Evolutionary conservation across 306 rosid genomes (phyloP).

Genomic region (Datisca glomerata): DNA sequence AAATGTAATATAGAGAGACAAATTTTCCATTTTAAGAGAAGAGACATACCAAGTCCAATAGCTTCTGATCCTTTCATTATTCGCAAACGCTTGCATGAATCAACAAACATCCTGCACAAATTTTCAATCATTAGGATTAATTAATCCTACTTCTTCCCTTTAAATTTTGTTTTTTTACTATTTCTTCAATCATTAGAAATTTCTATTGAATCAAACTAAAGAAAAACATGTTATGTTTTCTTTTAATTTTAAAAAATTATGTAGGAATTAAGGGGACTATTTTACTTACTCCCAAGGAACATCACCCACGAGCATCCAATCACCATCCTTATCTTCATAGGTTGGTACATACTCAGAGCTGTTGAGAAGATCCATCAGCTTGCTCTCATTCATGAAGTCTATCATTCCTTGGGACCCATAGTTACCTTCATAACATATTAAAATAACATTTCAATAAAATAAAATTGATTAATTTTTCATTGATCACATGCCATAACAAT

Average conservation of each 20-base stretch:
- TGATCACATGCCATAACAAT: too few species aligned
- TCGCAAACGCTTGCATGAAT: constrained; percentile 94
- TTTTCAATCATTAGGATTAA: background rate
- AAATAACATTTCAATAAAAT: constrained; percentile 5
- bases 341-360: constrained; percentile 97
- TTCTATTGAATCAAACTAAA: background rate
- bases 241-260: too few species aligned
- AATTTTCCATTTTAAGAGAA: background rate
- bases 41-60: constrained; percentile 75
- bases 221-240: background rate
- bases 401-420: constrained; percentile 98
- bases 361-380: constrained; percentile 97
- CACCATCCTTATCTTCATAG: constrained; percentile 99
- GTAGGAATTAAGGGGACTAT: constrained; percentile 12
- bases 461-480: background rate
- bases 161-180: too few species aligned
- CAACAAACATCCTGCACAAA: constrained; percentile 81
- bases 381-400: constrained; percentile 98
- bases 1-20: background rate
- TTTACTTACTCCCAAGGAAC: constrained; percentile 99
- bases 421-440: constrained; percentile 53
- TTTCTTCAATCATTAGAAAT: too few species aligned
- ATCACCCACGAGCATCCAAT: constrained; percentile 99
- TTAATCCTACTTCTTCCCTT: too few species aligned
- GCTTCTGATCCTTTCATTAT: constrained; percentile 99